Conservation (phyloP, 352 stramenopile genomes). For the Proteromonas lacertae region DNA sequence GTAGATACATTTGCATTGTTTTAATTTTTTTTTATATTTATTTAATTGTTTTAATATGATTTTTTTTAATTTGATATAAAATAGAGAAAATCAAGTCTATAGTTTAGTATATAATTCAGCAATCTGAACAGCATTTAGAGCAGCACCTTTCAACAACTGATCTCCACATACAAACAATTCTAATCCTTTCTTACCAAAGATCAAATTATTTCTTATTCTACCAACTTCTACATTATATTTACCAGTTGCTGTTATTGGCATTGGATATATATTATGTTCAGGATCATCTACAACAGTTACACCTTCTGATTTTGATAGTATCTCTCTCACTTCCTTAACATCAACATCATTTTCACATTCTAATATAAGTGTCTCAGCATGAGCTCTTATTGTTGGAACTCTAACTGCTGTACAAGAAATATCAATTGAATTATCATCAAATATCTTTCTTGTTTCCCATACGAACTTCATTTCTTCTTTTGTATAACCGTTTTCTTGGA, state of each 20-base stretch:
- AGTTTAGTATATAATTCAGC: constrained; percentile 23
- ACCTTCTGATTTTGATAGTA: constrained; percentile 40
- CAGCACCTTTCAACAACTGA: constrained; percentile 68
- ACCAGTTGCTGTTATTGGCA: constrained; percentile 77
- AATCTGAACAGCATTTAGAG: constrained; percentile 83
- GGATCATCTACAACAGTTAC: constrained; percentile 67
- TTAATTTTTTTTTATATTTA: too few species aligned
- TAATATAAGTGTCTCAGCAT: constrained; percentile 76
- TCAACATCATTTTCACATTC: constrained; percentile 55
- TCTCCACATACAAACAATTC: constrained; percentile 89
- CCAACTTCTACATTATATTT: constrained; percentile 88
- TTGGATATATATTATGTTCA: constrained; percentile 49
- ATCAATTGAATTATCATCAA: constrained; percentile 30
- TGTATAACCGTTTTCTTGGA: constrained; percentile 87
- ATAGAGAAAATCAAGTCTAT: not conserved
- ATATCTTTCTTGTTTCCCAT: constrained; percentile 92
- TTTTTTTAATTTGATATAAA: too few species aligned
- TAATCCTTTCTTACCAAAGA: constrained; percentile 72
- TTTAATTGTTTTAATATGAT: too few species aligned
- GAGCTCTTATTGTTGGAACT: constrained; percentile 74
- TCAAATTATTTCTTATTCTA: constrained; percentile 51
- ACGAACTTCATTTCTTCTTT: constrained; percentile 97
- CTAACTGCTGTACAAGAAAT: constrained; percentile 61
- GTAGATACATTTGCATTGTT: too few species aligned
- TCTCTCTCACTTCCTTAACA: constrained; percentile 28